These are phyloP conservation scores for Vitis rupestris DNA, from an alignment of 164 flowering plant genomes.

Conservation along the genomic window DNA sequence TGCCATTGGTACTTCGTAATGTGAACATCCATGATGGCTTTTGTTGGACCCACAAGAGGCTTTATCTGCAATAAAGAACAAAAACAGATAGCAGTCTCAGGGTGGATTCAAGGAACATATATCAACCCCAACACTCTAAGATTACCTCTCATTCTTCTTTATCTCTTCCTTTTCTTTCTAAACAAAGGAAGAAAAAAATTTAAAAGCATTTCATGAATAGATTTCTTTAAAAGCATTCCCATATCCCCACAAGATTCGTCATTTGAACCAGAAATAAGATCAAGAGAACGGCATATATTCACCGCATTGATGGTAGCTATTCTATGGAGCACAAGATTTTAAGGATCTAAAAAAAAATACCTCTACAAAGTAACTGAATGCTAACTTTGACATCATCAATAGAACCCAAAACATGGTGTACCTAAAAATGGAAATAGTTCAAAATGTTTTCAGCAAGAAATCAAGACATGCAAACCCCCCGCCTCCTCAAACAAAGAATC, in stretches of 20 bases:
- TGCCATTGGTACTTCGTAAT: constrained; percentile 62
- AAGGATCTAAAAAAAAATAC: constrained; percentile 29
- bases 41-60: constrained; percentile 86
- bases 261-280: neutral
- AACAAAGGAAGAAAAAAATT: neutral
- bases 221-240: neutral
- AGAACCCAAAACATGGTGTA: constrained; percentile 88
- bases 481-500: neutral
- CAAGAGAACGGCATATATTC: neutral
- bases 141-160: no score
- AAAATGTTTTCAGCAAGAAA: constrained; percentile 7
- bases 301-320: neutral
- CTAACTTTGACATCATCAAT: constrained; percentile 63
- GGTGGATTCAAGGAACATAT: neutral
- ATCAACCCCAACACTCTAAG: neutral
- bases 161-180: no score
- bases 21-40: constrained; percentile 54
- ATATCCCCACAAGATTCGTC: neutral
- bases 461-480: constrained; percentile 1
- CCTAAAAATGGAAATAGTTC: constrained; percentile 36
- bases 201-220: neutral
- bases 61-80: constrained; percentile 48
- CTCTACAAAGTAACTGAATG: constrained; percentile 87
- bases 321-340: neutral
- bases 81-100: neutral